Evolutionary conservation across 1,284 basidiomycete species (phyloP), one percentile per base, ranked within the genome.

Genomic region (Leccinum fuscescens): DNA sequence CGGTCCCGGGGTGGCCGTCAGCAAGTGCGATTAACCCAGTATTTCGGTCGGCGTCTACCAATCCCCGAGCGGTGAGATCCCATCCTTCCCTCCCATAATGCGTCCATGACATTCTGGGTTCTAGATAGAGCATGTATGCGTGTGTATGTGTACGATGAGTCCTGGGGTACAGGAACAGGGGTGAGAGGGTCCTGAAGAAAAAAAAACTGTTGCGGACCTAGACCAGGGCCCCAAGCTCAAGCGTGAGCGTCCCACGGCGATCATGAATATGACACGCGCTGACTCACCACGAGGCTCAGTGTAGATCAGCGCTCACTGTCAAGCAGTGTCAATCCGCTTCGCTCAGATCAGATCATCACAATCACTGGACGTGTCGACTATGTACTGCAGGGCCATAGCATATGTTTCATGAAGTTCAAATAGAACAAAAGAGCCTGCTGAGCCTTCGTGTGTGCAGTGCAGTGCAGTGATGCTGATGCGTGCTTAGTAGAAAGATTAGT

Each of bases 301-400:
- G 59, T 15, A 50, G 49, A 65, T 65, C 63, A 58, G 55, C 55
- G 64, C 59, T 44, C 60, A 44, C 24, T 44, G 17, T 17, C 42
- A 17, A 11, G n/a, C 42, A 44, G n/a, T 42, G 48, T 37, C 58
- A 22, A 27, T 53, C 48, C 22, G 49, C 27, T 31, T 57, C 5
- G 35, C 44, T 20, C 44, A 31, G 65, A 65, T 67, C 29, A 48
- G 15, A 22, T 12, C n/a, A 49, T 24, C 24, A 33, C 4, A 15
- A 65, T 50, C 65, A 65, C 12, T 2, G 14, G 6, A 39, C 24
- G 37, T 64, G 56, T 14, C 0, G 4, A 49, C 11, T 12, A 46
- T 11, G 49, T 49, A 42, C 37, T 12, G 55, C 37, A 35, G 24
- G 0, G 22, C 14, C 22, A 24, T 49, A 49, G 14, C 22, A 12